Evolutionary conservation across 208 protist genomes (phyloP).

Genomic region (Wallacemonas collosoma): DNA sequence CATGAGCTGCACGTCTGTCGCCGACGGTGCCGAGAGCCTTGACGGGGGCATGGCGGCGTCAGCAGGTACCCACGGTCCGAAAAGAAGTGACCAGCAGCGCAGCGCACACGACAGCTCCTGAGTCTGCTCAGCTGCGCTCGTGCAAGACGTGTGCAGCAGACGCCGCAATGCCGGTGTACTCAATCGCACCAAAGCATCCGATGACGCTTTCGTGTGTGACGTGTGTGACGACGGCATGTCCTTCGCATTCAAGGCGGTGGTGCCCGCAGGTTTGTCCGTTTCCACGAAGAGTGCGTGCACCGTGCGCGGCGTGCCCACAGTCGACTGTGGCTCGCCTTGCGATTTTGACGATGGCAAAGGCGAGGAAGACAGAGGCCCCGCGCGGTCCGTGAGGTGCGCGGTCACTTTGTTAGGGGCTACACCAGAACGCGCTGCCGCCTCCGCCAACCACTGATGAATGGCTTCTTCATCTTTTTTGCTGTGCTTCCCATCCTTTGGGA

Average conservation of each 20-base stretch:
- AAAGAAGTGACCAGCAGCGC: slow-evolving; percentile 18
- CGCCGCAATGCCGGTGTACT: slow-evolving; percentile 29
- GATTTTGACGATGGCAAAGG: no score
- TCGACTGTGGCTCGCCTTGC: background rate
- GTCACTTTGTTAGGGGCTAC: slow-evolving; percentile 8
- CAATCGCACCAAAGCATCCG: slow-evolving; percentile 23
- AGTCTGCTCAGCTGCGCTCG: background rate
- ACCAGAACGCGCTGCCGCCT: slow-evolving; percentile 73
- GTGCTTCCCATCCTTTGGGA: slow-evolving; percentile 26
- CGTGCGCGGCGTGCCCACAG: background rate
- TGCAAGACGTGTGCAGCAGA: slow-evolving; percentile 24
- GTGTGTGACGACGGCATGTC: no score
- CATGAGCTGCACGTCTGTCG: slow-evolving; percentile 54
- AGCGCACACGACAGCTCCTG: slow-evolving; percentile 1
- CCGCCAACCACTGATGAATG: slow-evolving; percentile 53
- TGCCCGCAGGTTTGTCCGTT: background rate
- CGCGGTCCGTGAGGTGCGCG: background rate
- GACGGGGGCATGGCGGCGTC: background rate
- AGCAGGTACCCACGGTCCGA: background rate
- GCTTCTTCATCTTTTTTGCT: slow-evolving; percentile 23
- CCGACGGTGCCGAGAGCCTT: slow-evolving; percentile 15
- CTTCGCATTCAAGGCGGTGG: no score
- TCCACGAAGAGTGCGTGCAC: slow-evolving; percentile 9
- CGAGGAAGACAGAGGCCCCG: no score
- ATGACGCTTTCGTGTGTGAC: no score